Evolutionary conservation across 2,329 filamentous ascomycete species (phyloP).

Genomic region (Ceratocystis colombiana): DNA sequence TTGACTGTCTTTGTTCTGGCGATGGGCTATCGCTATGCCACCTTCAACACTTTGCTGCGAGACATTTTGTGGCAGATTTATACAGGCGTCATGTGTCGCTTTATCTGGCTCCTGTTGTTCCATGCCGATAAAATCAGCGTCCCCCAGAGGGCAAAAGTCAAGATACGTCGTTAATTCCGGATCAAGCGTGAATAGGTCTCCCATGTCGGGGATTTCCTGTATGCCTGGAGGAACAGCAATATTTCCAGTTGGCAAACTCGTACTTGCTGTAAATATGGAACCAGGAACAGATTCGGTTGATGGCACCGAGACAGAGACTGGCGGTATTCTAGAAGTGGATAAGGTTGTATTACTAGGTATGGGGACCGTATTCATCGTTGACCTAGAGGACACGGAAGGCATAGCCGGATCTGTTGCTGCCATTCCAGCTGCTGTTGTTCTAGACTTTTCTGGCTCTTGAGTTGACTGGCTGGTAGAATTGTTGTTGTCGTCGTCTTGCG

Average conservation of each 20-base stretch:
- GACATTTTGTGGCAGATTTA: neutral
- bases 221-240: neutral
- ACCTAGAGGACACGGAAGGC: neutral
- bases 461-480: neutral
- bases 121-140: neutral
- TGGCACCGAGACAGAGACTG: neutral
- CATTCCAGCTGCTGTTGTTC: neutral
- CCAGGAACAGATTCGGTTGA: neutral
- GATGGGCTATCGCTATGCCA: slow-evolving; percentile 1
- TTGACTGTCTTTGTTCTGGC: neutral
- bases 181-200: neutral
- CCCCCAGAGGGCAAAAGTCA: neutral
- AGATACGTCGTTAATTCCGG: slow-evolving; percentile 8
- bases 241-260: neutral
- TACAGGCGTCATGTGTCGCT: neutral
- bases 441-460: neutral
- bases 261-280: neutral
- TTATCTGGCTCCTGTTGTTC: neutral
- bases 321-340: neutral
- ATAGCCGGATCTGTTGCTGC: neutral
- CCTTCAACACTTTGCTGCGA: neutral
- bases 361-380: neutral
- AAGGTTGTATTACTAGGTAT: neutral
- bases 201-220: neutral
- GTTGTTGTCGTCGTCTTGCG: too few relatives aligned